Evolutionary conservation across 1,284 basidiomycete species (phyloP).

Genomic region (Cryptococcus maquisensis): DNA sequence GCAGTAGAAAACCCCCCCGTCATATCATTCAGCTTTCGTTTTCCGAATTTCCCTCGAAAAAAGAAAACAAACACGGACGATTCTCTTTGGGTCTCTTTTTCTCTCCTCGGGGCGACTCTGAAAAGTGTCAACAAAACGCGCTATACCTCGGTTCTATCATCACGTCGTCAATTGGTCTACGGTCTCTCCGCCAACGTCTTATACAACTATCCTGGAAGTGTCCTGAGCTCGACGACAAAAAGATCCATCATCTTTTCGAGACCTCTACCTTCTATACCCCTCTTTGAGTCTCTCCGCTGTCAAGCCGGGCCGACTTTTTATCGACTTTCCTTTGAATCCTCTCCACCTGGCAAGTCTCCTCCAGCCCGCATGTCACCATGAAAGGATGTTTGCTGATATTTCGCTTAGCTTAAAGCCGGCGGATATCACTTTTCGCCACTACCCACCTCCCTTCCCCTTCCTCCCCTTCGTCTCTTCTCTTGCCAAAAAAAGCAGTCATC

Average conservation of each 20-base stretch:
- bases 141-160: background rate
- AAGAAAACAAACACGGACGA: background rate
- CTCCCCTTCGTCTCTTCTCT: background rate
- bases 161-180: background rate
- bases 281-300: background rate
- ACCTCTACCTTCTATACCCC: background rate
- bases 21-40: background rate
- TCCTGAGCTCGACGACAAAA: background rate
- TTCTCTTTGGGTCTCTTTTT: background rate
- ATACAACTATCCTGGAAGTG: background rate
- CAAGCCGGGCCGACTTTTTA: background rate
- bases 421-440: background rate
- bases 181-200: background rate
- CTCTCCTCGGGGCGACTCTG: background rate
- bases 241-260: background rate
- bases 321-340: background rate
- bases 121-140: no score
- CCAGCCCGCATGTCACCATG: background rate
- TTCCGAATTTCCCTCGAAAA: background rate
- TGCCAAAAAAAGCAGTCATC: background rate
- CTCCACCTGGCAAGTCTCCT: background rate
- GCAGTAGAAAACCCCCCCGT: constrained; percentile 2
- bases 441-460: constrained; percentile 1
- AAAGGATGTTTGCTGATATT: background rate
- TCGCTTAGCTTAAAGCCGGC: background rate